A percentile compares a stretch with the other conserved stretches of the same genome.
phyloP scores from a whole-genome alignment of 441 rosid species.

The Bruguiera hainesii region DNA sequence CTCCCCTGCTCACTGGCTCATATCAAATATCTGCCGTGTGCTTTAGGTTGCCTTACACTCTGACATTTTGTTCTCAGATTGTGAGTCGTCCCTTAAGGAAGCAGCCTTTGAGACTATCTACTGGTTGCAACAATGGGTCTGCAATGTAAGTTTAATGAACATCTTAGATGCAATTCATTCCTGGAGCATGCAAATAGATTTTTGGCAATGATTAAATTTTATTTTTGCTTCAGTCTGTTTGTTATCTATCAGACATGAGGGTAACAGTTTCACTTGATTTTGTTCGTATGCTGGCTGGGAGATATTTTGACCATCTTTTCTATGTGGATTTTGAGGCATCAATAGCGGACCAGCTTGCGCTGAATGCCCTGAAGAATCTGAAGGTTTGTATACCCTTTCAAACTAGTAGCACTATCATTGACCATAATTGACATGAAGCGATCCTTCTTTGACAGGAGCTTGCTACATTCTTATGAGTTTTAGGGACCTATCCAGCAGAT shows the following conservation, averaged over 20 bases:
- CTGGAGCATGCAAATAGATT: neutral
- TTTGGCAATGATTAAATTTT: neutral
- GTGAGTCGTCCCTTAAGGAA: conserved; percentile 94
- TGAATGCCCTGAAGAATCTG: conserved; percentile 86
- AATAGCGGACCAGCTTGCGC: conserved; percentile 89
- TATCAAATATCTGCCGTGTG: conserved; percentile 7
- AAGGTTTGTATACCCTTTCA: conserved; percentile 42
- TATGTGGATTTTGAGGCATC: conserved; percentile 98
- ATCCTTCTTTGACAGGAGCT: conserved; percentile 60
- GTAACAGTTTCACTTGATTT: neutral
- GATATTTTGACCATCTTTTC: conserved; percentile 90
- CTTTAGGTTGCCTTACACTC: conserved; percentile 11
- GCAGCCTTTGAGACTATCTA: conserved; percentile 64
- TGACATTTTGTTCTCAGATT: conserved; percentile 43
- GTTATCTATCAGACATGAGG: neutral
- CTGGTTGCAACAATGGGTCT: conserved; percentile 40
- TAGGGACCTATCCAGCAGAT: conserved; percentile 95
- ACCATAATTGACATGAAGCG: conserved; percentile 6
- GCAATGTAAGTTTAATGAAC: conserved; percentile 38
- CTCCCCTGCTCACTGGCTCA: neutral
- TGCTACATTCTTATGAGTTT: conserved; percentile 87
- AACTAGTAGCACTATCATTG: neutral
- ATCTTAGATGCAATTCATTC: conserved; percentile 14
- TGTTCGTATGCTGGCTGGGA: conserved; percentile 20
- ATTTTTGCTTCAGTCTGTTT: neutral